A percentile compares a stretch with the other conserved stretches of the same genome.
phyloP scores from a whole-genome alignment of 2,329 filamentous ascomycete species.

The Botrytis hyacinthi region DNA sequence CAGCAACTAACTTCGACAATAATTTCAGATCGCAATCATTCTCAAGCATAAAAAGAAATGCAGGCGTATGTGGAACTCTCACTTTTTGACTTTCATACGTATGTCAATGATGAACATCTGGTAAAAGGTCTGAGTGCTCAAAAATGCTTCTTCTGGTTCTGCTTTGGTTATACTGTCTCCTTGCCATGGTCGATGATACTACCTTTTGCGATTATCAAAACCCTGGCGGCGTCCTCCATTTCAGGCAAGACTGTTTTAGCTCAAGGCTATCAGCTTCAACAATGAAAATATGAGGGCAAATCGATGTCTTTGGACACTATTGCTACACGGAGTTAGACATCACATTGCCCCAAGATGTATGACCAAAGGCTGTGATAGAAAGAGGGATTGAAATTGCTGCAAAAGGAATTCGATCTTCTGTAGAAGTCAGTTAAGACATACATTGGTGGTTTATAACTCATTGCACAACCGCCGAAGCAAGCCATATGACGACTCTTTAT shows the following conservation, averaged over 20 bases:
- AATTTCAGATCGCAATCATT: not conserved
- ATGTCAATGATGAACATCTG: conserved; percentile 54
- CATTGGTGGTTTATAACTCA: conserved; percentile 21
- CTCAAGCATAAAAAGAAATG: conserved; percentile 5
- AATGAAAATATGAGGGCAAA: conserved; percentile 36
- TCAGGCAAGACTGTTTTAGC: conserved; percentile 37
- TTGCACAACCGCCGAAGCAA: conserved; percentile 37
- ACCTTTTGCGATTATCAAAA: conserved; percentile 20
- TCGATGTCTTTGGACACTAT: conserved; percentile 39
- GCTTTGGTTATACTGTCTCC: conserved; percentile 30
- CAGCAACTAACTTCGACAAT: conserved; percentile 1
- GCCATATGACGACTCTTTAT: conserved; percentile 43
- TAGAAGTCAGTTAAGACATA: conserved; percentile 27
- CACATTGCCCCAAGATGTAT: conserved; percentile 45
- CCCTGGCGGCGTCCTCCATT: conserved; percentile 32
- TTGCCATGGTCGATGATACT: conserved; percentile 32
- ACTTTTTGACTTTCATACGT: not conserved
- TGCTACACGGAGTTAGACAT: conserved; percentile 54
- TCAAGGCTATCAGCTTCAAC: conserved; percentile 32
- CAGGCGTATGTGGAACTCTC: conserved; percentile 20
- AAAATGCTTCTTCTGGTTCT: conserved; percentile 47
- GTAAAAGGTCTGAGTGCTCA: conserved; percentile 64
- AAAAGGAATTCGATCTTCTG: not conserved
- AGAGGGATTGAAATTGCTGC: conserved; percentile 32
- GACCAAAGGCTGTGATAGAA: conserved; percentile 62